Evolutionary conservation across 306 rosid species (phyloP).

Genomic region (Begonia loranthoides): DNA sequence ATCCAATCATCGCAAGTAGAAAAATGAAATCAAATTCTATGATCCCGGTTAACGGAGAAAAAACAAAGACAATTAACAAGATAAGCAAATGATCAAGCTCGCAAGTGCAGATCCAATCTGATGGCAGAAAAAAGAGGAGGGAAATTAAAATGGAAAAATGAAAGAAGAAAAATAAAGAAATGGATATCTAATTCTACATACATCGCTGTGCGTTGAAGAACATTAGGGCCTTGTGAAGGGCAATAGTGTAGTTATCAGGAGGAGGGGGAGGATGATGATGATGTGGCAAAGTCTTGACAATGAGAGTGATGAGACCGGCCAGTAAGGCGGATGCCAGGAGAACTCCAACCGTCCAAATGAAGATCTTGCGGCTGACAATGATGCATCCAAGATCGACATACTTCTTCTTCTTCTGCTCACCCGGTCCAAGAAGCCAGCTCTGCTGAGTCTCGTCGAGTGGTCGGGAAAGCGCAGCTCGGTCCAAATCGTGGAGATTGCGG

Average conservation of each 20-base stretch:
- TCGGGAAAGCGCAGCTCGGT: slow-evolving; percentile 79
- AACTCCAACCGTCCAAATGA: slow-evolving; percentile 69
- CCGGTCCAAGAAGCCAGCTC: slow-evolving; percentile 91
- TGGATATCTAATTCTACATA: slow-evolving; percentile 10
- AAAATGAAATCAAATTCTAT: too few species aligned
- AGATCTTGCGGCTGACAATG: slow-evolving; percentile 93
- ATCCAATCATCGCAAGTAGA: too few species aligned
- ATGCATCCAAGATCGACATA: slow-evolving; percentile 93
- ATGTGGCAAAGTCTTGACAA: slow-evolving; percentile 79
- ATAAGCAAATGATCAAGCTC: too few species aligned
- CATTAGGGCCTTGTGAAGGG: slow-evolving; percentile 91
- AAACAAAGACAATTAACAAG: too few species aligned
- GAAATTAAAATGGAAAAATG: too few species aligned
- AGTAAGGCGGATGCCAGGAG: slow-evolving; percentile 43
- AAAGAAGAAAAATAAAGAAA: too few species aligned
- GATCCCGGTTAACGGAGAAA: too few species aligned
- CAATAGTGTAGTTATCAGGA: slow-evolving; percentile 87
- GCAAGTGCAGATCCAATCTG: too few species aligned
- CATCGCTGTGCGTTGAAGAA: slow-evolving; percentile 94
- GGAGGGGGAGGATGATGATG: slow-evolving; percentile 48
- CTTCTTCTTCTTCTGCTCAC: slow-evolving; percentile 97
- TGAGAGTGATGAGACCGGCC: slow-evolving; percentile 63
- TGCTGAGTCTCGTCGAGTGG: slow-evolving; percentile 94
- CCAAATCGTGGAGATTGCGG: slow-evolving; percentile 72
- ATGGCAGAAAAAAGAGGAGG: too few species aligned